Evolutionary conservation across 2,329 filamentous ascomycete species (phyloP).

Genomic region (Pseudopyrenochaeta lycopersici): DNA sequence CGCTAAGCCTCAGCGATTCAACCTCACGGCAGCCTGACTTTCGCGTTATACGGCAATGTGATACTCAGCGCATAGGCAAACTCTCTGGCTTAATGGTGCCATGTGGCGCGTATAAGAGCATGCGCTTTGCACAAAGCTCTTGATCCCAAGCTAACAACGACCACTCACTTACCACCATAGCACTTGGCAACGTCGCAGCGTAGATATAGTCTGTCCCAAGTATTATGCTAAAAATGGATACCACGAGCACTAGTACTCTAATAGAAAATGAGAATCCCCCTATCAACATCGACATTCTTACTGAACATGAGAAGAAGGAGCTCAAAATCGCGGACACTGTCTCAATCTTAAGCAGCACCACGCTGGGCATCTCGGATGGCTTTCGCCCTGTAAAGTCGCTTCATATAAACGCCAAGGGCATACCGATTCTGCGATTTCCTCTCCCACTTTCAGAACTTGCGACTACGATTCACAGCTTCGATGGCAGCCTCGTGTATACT

Average conservation of each 20-base stretch:
- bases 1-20: conserved; percentile 5
- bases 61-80: neutral
- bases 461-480: conserved; percentile 43
- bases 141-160: neutral
- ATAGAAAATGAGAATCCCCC: conserved; percentile 11
- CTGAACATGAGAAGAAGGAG: conserved; percentile 28
- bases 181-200: too few species aligned
- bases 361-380: conserved; percentile 6
- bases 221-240: neutral
- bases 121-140: neutral
- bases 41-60: neutral
- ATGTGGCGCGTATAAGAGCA: neutral
- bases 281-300: conserved; percentile 17
- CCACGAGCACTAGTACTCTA: conserved; percentile 1
- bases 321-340: conserved; percentile 20
- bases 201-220: neutral
- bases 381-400: conserved; percentile 59
- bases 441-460: conserved; percentile 46
- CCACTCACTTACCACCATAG: neutral
- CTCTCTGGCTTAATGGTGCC: neutral
- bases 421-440: conserved; percentile 56
- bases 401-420: conserved; percentile 61
- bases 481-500: conserved; percentile 58
- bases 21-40: conserved; percentile 5
- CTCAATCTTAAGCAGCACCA: conserved; percentile 27